These are phyloP conservation scores for Chlorella sp. DNA, from an alignment of 139 green algal species.

Conservation along the genomic window DNA sequence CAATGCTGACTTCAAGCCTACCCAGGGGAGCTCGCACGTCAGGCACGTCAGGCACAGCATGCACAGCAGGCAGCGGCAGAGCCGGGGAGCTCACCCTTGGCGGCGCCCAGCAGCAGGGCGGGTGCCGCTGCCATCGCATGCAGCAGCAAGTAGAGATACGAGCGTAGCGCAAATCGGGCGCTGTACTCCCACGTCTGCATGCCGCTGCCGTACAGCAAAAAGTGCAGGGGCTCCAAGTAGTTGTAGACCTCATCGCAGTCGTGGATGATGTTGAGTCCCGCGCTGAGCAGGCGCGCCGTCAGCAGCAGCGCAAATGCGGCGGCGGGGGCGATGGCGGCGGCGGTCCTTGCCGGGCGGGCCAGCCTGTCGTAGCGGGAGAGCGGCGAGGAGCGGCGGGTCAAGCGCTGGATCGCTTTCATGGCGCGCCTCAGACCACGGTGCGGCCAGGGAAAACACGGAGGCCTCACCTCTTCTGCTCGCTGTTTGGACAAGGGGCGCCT, in stretches of 20 bases:
- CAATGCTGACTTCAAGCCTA: not conserved
- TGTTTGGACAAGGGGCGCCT: too few species aligned
- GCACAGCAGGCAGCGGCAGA: too few species aligned
- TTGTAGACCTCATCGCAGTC: conserved; percentile 95
- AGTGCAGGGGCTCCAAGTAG: conserved; percentile 94
- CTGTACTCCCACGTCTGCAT: conserved; percentile 90
- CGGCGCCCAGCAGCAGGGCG: conserved; percentile 43
- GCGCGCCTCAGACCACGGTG: not conserved
- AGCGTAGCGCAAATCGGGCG: conserved; percentile 77
- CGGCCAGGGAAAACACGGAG: too few species aligned
- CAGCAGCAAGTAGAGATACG: conserved; percentile 86
- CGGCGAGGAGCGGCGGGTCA: too few species aligned
- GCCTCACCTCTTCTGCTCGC: not conserved
- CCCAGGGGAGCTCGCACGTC: not conserved
- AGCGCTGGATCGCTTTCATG: not conserved
- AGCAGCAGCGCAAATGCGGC: conserved; percentile 49
- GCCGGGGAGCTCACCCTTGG: not conserved
- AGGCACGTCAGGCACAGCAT: not conserved
- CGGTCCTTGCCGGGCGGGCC: not conserved
- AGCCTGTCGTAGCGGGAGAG: not conserved
- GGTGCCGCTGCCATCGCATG: conserved; percentile 58
- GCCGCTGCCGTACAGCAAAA: conserved; percentile 78
- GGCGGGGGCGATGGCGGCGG: not conserved
- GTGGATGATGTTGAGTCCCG: conserved; percentile 83
- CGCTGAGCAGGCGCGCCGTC: conserved; percentile 44